These are phyloP conservation scores for Backusella australiensis DNA, from an alignment of 192 early-diverging fungal species.

Conservation along the genomic window DNA sequence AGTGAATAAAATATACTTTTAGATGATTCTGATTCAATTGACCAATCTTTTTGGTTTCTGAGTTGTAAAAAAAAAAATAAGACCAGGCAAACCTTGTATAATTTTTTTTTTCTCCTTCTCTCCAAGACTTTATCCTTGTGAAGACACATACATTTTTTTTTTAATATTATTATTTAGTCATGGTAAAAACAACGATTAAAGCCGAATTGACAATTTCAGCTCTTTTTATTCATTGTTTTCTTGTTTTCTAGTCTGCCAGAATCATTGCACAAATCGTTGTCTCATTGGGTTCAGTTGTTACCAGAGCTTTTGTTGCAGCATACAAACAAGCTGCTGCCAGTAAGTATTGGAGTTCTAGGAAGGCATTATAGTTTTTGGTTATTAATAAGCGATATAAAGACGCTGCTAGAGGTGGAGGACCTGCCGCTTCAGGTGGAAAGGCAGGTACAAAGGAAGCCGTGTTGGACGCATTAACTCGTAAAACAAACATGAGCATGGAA, in stretches of 20 bases:
- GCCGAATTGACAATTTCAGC: neutral
- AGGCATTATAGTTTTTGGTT: neutral
- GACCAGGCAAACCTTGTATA: neutral
- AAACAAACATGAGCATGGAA: conserved; percentile 84
- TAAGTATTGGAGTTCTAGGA: conserved; percentile 40
- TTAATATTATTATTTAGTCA: neutral
- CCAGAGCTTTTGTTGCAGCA: conserved; percentile 90
- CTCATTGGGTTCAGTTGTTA: conserved; percentile 80
- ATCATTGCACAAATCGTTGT: conserved; percentile 75
- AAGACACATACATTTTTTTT: neutral
- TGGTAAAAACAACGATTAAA: neutral
- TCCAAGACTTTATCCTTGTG: neutral
- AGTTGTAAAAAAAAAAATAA: neutral
- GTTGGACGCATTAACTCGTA: conserved; percentile 68
- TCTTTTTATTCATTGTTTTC: neutral
- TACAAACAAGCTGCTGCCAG: conserved; percentile 86
- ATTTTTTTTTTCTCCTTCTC: neutral
- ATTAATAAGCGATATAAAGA: conserved; percentile 15
- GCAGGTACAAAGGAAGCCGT: conserved; percentile 53
- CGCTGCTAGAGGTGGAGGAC: conserved; percentile 64
- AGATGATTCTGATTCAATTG: neutral
- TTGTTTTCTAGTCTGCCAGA: conserved; percentile 53
- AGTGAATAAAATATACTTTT: neutral
- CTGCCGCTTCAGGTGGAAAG: conserved; percentile 46
- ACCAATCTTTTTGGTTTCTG: neutral